These are phyloP conservation scores for Salix suchowensis DNA, from an alignment of 345 rosid species.

Conservation along the genomic window DNA sequence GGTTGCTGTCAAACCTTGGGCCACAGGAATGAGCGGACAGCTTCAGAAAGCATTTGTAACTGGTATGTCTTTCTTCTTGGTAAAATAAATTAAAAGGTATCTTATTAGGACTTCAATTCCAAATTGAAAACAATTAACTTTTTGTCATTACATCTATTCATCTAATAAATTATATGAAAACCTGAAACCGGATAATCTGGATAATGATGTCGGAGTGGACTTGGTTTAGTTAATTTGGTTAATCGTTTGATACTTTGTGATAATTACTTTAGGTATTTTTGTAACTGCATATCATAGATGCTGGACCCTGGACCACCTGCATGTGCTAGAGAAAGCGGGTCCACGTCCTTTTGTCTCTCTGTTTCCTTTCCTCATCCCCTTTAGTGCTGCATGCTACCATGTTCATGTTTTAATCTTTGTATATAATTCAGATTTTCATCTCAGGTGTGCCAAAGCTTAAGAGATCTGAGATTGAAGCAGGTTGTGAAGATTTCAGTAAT, in stretches of 20 bases:
- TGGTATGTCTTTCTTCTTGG: slow-evolving; percentile 35
- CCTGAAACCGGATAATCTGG: background rate
- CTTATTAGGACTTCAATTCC: background rate
- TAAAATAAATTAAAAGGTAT: background rate
- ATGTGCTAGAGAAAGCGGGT: background rate
- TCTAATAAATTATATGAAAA: background rate
- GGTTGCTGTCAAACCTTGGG: slow-evolving; percentile 86
- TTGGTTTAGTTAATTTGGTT: background rate
- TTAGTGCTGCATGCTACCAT: background rate
- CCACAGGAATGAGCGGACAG: slow-evolving; percentile 83
- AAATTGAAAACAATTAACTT: background rate
- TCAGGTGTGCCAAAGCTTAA: slow-evolving; percentile 80
- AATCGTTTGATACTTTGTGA: background rate
- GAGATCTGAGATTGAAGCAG: slow-evolving; percentile 79
- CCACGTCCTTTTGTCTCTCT: background rate
- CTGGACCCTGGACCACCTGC: background rate
- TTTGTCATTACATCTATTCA: background rate
- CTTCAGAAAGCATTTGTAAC: slow-evolving; percentile 75
- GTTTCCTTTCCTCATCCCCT: background rate
- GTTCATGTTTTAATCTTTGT: background rate
- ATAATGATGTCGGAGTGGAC: background rate
- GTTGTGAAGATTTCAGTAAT: slow-evolving; percentile 96
- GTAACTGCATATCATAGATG: background rate
- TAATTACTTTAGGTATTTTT: background rate
- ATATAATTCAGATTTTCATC: slow-evolving; percentile 2